Evolutionary conservation across 2,329 filamentous ascomycete genomes (phyloP).

Genomic region (Helotiales sp.): DNA sequence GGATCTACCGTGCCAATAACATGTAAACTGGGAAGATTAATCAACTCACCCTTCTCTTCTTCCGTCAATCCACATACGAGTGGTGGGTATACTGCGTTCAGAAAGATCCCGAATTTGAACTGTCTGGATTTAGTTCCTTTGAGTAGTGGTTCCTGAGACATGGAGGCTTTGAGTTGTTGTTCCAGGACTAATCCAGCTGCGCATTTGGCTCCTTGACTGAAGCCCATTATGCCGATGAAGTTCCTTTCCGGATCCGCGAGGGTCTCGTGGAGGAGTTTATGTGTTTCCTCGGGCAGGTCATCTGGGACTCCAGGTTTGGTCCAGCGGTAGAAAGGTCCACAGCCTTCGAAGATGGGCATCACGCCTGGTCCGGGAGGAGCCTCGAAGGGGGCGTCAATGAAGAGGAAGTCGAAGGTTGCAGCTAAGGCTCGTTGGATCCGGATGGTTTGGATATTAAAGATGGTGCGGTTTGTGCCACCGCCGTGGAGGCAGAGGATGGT

Average conservation of each 20-base stretch:
- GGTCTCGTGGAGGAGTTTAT: conserved; percentile 6
- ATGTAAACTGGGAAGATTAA: conserved; percentile 24
- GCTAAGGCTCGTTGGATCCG: conserved; percentile 21
- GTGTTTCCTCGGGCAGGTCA: conserved; percentile 14
- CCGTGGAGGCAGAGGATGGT: conserved; percentile 10
- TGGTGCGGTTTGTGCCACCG: conserved; percentile 13
- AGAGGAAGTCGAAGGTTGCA: conserved; percentile 67
- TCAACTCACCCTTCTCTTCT: conserved; percentile 13
- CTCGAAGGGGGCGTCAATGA: conserved; percentile 67
- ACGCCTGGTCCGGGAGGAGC: conserved; percentile 63
- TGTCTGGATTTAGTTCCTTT: neutral
- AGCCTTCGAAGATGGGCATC: conserved; percentile 46
- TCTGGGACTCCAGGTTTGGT: conserved; percentile 1
- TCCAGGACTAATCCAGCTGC: conserved; percentile 58
- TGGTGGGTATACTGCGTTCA: conserved; percentile 21
- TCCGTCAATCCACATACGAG: conserved; percentile 11
- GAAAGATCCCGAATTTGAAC: conserved; percentile 25
- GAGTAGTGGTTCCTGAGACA: neutral
- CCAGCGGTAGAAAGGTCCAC: conserved; percentile 25
- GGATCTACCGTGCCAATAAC: conserved; percentile 27
- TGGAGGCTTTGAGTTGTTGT: conserved; percentile 50
- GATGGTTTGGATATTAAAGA: conserved; percentile 29
- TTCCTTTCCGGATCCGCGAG: conserved; percentile 10
- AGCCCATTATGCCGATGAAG: conserved; percentile 63
- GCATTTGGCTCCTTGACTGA: conserved; percentile 67